Conservation (phyloP, 257 asterid species). For the Capsicum chinense region DNA sequence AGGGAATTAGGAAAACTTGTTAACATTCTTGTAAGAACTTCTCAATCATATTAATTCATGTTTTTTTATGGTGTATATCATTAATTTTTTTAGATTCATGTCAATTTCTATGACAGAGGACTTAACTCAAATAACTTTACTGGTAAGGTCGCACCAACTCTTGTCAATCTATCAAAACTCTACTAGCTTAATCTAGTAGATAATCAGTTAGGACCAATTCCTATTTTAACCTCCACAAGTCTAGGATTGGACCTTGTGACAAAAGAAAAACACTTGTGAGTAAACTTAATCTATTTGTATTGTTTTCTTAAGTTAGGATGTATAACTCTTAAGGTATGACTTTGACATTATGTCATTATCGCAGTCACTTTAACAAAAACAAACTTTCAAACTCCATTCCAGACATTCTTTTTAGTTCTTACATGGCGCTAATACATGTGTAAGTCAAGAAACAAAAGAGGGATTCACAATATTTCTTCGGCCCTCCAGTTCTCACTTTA, state of each 20-base stretch:
- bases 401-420: conserved; percentile 62
- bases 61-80: background rate
- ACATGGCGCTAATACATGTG: conserved; percentile 82
- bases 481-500: background rate
- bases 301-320: background rate
- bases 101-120: conserved; percentile 57
- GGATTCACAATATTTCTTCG: background rate
- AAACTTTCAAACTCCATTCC: conserved; percentile 80
- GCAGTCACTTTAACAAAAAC: conserved; percentile 95
- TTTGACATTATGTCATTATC: conserved; percentile 25
- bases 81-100: conserved; percentile 10
- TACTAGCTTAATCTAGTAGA: conserved; percentile 94
- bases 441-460: conserved; percentile 47
- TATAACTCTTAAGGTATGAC: conserved; percentile 36
- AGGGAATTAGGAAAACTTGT: conserved; percentile 77
- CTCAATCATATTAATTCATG: background rate
- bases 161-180: conserved; percentile 80
- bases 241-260: conserved; percentile 86
- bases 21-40: conserved; percentile 84
- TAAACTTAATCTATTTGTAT: background rate
- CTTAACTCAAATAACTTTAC: conserved; percentile 88
- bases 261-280: conserved; percentile 95
- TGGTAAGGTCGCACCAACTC: conserved; percentile 79
- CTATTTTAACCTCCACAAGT: conserved; percentile 62
- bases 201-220: conserved; percentile 80